Conservation (phyloP, 73 alveolate species). For the Strombidium stylifer region DNA sequence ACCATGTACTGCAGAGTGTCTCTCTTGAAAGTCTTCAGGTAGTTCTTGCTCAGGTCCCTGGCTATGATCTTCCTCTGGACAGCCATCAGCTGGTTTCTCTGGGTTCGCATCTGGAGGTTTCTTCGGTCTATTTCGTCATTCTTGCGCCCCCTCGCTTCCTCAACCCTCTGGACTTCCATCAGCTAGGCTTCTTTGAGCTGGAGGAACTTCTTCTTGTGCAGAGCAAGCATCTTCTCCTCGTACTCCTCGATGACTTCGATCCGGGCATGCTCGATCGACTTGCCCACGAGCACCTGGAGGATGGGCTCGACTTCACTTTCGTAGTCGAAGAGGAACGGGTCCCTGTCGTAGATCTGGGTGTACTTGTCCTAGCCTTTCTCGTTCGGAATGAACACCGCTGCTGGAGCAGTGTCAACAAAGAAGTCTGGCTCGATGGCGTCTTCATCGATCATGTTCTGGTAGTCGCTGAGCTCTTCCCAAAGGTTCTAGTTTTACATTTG, state of each 20-base stretch:
- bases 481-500: slow-evolving; percentile 29
- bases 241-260: slow-evolving; percentile 97
- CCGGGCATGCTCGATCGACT: slow-evolving; percentile 92
- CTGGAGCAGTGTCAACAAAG: slow-evolving; percentile 84
- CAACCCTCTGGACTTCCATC: slow-evolving; percentile 95
- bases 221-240: slow-evolving; percentile 76
- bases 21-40: slow-evolving; percentile 43
- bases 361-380: slow-evolving; percentile 72
- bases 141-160: slow-evolving; percentile 90
- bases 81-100: slow-evolving; percentile 44
- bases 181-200: slow-evolving; percentile 85
- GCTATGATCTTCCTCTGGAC: slow-evolving; percentile 54
- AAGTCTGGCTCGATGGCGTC: slow-evolving; percentile 79
- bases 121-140: slow-evolving; percentile 84
- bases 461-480: slow-evolving; percentile 73
- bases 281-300: slow-evolving; percentile 95
- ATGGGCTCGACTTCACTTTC: slow-evolving; percentile 89
- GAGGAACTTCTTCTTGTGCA: slow-evolving; percentile 74
- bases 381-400: slow-evolving; percentile 85
- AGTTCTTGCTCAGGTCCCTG: slow-evolving; percentile 45
- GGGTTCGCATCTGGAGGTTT: slow-evolving; percentile 52
- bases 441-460: slow-evolving; percentile 66
- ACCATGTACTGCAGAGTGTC: slow-evolving; percentile 32
- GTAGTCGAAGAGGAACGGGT: slow-evolving; percentile 54
- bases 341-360: slow-evolving; percentile 77